Conservation (phyloP, 2,329 filamentous ascomycete species). For the Colletotrichum sp. region DNA sequence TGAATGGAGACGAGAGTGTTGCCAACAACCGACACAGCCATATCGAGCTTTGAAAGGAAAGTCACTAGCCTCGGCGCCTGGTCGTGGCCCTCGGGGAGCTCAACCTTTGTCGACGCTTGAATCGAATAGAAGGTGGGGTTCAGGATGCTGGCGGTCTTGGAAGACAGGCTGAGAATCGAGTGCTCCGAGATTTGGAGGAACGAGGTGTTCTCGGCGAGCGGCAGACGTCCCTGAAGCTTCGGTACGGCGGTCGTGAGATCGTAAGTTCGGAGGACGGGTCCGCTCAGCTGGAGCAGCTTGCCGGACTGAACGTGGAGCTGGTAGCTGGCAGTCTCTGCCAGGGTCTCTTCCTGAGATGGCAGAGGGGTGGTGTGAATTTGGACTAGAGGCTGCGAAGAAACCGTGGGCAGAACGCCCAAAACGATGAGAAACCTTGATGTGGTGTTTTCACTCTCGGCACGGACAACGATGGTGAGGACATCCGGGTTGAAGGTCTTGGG, state of each 20-base stretch:
- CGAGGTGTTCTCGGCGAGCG: conserved; percentile 58
- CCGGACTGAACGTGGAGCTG: conserved; percentile 69
- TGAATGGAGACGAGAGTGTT: conserved; percentile 72
- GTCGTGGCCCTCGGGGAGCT: conserved; percentile 42
- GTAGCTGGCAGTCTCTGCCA: conserved; percentile 38
- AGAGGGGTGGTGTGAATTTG: conserved; percentile 45
- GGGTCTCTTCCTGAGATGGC: conserved; percentile 24
- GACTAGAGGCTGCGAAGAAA: conserved; percentile 30
- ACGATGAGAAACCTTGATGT: conserved; percentile 36
- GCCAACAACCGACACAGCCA: conserved; percentile 69
- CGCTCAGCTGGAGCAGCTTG: conserved; percentile 63
- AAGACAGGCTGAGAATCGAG: conserved; percentile 67
- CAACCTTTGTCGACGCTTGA: conserved; percentile 54
- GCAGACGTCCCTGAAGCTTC: conserved; percentile 60
- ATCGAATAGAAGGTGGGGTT: conserved; percentile 72
- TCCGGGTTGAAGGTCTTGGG: conserved; percentile 53
- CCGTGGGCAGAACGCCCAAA: conserved; percentile 31
- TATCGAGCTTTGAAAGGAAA: conserved; percentile 70
- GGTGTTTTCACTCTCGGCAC: conserved; percentile 25
- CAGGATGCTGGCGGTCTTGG: conserved; percentile 63
- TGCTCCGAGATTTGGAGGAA: conserved; percentile 72
- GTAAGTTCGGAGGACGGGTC: conserved; percentile 62
- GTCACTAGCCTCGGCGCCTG: conserved; percentile 49
- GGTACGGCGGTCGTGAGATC: conserved; percentile 69
- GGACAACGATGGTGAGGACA: conserved; percentile 58